Evolutionary conservation across 257 asterid genomes (phyloP).

Genomic region (Catharanthus roseus): DNA sequence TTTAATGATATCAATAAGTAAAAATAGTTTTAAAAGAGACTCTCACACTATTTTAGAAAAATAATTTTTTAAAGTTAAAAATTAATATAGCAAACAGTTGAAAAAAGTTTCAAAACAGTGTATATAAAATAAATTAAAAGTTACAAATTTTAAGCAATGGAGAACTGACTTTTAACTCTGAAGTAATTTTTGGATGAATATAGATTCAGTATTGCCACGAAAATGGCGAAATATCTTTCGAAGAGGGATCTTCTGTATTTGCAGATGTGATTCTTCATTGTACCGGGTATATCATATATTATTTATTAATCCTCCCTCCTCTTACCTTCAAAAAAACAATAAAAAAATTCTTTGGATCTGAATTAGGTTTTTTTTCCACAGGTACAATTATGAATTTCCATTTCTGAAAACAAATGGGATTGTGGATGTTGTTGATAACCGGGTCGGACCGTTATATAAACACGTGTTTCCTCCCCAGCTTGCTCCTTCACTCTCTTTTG

Average conservation of each 20-base stretch:
- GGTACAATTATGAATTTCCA: slow-evolving; percentile 45
- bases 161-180: no score
- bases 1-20: no score
- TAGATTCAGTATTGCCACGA: slow-evolving; percentile 36
- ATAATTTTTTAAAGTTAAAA: no score
- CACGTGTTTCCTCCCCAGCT: slow-evolving; percentile 54
- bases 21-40: no score
- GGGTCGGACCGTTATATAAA: slow-evolving; percentile 54
- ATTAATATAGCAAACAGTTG: no score
- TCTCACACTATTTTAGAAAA: no score
- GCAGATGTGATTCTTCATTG: slow-evolving; percentile 54
- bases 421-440: slow-evolving; percentile 37
- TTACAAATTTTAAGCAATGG: no score
- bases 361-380: slow-evolving; percentile 7
- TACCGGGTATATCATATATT: slow-evolving; percentile 46
- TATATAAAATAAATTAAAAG: no score
- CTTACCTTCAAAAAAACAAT: no score
- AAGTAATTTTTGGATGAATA: not conserved
- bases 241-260: slow-evolving; percentile 38
- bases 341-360: not conserved
- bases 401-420: slow-evolving; percentile 52
- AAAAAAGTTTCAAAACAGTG: no score
- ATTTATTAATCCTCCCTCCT: slow-evolving; percentile 23
- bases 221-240: slow-evolving; percentile 42
- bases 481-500: slow-evolving; percentile 51